phyloP scores from a whole-genome alignment of 257 asterid species.

The Jaltomata sinuosa region DNA sequence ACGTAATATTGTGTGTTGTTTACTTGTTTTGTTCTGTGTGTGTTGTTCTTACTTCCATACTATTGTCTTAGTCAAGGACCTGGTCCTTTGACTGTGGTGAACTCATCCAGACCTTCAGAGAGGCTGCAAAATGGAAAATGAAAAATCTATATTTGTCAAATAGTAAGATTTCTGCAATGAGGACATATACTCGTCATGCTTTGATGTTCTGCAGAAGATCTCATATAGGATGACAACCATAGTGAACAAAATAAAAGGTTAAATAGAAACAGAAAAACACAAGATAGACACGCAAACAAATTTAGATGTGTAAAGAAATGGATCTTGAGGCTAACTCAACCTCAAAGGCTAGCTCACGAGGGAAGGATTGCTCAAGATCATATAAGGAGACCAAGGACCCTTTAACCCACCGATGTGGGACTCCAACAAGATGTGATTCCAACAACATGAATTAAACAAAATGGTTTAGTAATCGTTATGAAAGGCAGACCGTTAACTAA shows the following conservation, averaged over 20 bases:
- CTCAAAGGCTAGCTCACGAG: no score
- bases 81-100: no score
- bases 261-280: background rate
- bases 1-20: no score
- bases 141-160: background rate
- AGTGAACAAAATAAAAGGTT: background rate
- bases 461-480: background rate
- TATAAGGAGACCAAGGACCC: no score
- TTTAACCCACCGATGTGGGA: no score
- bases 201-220: background rate
- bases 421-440: background rate
- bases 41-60: no score
- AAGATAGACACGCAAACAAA: background rate
- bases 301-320: no score
- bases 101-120: no score
- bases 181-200: background rate
- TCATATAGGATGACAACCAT: background rate
- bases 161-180: background rate
- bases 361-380: no score
- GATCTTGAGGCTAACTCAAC: no score
- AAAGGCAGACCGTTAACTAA: background rate
- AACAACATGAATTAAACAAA: background rate
- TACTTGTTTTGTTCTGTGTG: no score
- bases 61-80: no score
- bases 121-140: constrained; percentile 16